Base-by-base conservation (phyloP, 805 yeast species). In the Jamesozyma hellenica region DNA sequence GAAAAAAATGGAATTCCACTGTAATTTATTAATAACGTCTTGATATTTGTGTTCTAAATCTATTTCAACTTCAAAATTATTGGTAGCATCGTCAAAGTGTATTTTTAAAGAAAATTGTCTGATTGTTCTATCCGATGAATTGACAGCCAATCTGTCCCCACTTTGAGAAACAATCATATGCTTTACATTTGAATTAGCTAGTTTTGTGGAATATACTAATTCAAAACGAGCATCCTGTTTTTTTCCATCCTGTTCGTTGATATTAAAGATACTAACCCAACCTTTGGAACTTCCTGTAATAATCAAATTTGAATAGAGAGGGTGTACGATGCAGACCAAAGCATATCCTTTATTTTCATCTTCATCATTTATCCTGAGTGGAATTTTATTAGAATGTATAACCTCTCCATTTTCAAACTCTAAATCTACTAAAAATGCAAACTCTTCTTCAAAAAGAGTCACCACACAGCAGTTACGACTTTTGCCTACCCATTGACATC, bases 221-320 rank as follows among this genome's bases (percentile, higher is more conserved):
- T 64, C 53, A 3, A 51, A 39, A 8, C 36, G 21, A 8, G 31
- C 11, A 13, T 27, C 6, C 2, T 26, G 14, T 3, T 32, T 11
- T 16, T 10, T 21, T 3, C 4, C 6, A 5, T 29, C 28, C 12
- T 17, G 14, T 11, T 12, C 7, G 9, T 35, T 13, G 5, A 58
- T 38, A 34, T 38, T 56, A 47, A 46, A 68, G 11, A 86, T 67
- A 44, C 77, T 77, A 12, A 88, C 49, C 71, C 77, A 72, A 1
- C 96, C 96, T 56, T 82, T 79, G 41, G 79, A 78, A 2, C 94
- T 85, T 0, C 96, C 96, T 0, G 80, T 66, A 28, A 85, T 62
- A 2, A 86, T 65, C 42, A 74, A 14, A 29, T 30, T 12, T 25
- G 31, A 15, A 62, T 66, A 2, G 80, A 36, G 30, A 16, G 68